phyloP scores from a whole-genome alignment of 2,329 filamentous ascomycete species.

The Sporothrix brasiliensis region DNA sequence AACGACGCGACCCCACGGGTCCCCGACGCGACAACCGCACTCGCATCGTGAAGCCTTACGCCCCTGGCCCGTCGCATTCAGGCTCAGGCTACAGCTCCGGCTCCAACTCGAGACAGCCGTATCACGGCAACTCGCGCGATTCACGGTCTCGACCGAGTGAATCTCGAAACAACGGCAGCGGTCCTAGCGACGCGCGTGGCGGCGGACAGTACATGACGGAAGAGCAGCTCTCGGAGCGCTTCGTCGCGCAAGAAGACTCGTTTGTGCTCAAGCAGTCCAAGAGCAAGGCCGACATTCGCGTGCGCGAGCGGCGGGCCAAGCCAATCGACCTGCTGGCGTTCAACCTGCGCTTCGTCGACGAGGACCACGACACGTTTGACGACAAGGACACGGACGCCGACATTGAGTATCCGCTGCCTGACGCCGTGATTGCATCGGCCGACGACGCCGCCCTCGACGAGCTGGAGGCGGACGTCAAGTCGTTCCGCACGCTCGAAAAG shows the following conservation, averaged over 20 bases:
- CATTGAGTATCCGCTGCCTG: slow-evolving; percentile 77
- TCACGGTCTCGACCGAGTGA: background rate
- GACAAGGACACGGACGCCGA: slow-evolving; percentile 75
- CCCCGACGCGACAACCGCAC: slow-evolving; percentile 59
- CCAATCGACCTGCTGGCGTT: slow-evolving; percentile 94
- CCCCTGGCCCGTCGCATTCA: background rate
- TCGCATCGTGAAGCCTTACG: slow-evolving; percentile 54
- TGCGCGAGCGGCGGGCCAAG: slow-evolving; percentile 86
- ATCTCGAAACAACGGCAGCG: slow-evolving; percentile 36
- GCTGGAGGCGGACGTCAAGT: slow-evolving; percentile 77
- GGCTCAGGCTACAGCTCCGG: background rate
- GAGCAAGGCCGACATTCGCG: slow-evolving; percentile 94
- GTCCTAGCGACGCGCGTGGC: slow-evolving; percentile 28
- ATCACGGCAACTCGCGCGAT: background rate
- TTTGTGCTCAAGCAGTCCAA: slow-evolving; percentile 97
- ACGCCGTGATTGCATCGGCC: slow-evolving; percentile 76
- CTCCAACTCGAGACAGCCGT: background rate
- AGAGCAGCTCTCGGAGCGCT: slow-evolving; percentile 77
- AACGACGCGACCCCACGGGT: slow-evolving; percentile 54
- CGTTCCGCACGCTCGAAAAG: slow-evolving; percentile 80
- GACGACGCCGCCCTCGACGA: slow-evolving; percentile 66
- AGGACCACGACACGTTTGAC: slow-evolving; percentile 81
- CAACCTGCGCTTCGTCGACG: slow-evolving; percentile 84
- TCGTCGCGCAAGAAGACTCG: slow-evolving; percentile 91
- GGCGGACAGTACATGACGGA: slow-evolving; percentile 57